Conservation (phyloP, 768 basidiomycete genomes). For the Boletus vermiculosoides region DNA sequence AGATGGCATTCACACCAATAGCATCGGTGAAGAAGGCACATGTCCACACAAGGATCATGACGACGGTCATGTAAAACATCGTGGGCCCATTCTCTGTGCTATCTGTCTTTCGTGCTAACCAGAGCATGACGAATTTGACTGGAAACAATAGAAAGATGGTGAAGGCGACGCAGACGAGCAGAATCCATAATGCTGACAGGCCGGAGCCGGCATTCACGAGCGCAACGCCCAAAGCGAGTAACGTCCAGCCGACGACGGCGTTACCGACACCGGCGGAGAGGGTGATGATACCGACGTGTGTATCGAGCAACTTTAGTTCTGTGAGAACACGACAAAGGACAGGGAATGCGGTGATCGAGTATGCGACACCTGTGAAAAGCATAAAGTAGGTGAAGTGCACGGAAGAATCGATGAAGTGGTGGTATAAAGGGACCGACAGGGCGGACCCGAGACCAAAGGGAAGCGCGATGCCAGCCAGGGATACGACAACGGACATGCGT, state of each 20-base stretch:
- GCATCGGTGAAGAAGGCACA: slow-evolving; percentile 92
- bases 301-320: slow-evolving; percentile 88
- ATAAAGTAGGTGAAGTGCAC: slow-evolving; percentile 87
- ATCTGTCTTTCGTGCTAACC: slow-evolving; percentile 76
- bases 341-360: slow-evolving; percentile 85
- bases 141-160: slow-evolving; percentile 72
- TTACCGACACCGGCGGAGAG: slow-evolving; percentile 91
- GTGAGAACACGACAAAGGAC: slow-evolving; percentile 85
- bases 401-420: slow-evolving; percentile 53
- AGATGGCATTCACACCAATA: slow-evolving; percentile 90
- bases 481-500: slow-evolving; percentile 63
- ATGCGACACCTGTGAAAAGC: slow-evolving; percentile 92
- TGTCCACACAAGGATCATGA: slow-evolving; percentile 77
- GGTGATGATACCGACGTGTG: slow-evolving; percentile 88
- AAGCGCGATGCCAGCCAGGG: slow-evolving; percentile 78
- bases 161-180: slow-evolving; percentile 81
- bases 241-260: slow-evolving; percentile 83
- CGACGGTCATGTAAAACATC: slow-evolving; percentile 84
- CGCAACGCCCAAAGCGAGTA: slow-evolving; percentile 88
- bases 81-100: slow-evolving; percentile 82
- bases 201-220: slow-evolving; percentile 88
- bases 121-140: slow-evolving; percentile 57
- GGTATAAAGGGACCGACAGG: slow-evolving; percentile 54
- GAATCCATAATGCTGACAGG: slow-evolving; percentile 79
- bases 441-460: slow-evolving; percentile 87